Base-by-base conservation (phyloP, 2,329 filamentous ascomycete genomes). In the Pseudogymnoascus sp. region DNA sequence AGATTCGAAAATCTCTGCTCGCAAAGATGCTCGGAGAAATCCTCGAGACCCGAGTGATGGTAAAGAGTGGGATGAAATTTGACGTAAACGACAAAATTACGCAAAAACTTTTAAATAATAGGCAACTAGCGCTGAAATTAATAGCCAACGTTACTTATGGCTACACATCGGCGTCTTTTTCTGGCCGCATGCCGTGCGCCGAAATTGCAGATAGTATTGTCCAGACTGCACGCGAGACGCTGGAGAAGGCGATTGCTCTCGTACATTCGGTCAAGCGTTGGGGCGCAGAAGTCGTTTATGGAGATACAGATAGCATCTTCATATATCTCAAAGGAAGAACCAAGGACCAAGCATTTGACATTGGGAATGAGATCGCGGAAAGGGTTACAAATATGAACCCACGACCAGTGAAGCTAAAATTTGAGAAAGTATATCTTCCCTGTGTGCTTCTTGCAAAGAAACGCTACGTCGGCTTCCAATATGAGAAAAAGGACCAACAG, bases 111-210 rank as follows among this genome's bases (percentile, higher is more conserved):
- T 80, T 97, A 16, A 95, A 99, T 77, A 96, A 97, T 73, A 82
- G 94, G 70, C 94, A 99, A 69, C 80, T 99, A 3, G 94, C 94
- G 0, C 82, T 99, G 25, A 99, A 99, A 72, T 81, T 99, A 5
- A 90, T 99, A 39, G 94, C 94, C n/a, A 99, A 99, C 69, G 94
- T 99, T 67, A 99, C 94, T 0, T 99, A 99, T 58, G 94, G 94
- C 9, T 99, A 99, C 75, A 94, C 94, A 0, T 97, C 94, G 2
- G 94, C 94, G 0, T 95, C 91, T 0, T 99, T 97, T 74, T 97
- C 93, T 0, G 94, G 94, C 0, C 86, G 94, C 23, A 97, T 99
- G 94, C 94, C 94, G 0, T 99, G 94, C 74, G 91, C 92, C 1
- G 94, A 99, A 74, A 96, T 99, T 66, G 94, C 94, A 6, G 94